These are phyloP conservation scores for Talaromyces atroroseus DNA, from an alignment of 2,329 filamentous ascomycete genomes.

Conservation along the genomic window DNA sequence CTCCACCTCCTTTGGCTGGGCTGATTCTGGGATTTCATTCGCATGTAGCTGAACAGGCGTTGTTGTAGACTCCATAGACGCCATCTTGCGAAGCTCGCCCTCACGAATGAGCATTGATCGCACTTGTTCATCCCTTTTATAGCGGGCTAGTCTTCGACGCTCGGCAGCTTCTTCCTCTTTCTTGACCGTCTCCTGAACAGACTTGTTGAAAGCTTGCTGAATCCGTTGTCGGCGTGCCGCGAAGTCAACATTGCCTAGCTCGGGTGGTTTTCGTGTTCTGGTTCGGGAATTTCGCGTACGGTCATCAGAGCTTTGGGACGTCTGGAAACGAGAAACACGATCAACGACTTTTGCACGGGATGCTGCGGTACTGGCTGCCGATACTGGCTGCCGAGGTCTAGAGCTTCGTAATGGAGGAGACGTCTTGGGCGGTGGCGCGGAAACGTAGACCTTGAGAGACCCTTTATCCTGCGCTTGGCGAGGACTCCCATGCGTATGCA, in stretches of 20 bases:
- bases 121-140: slow-evolving; percentile 48
- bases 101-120: slow-evolving; percentile 24
- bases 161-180: slow-evolving; percentile 56
- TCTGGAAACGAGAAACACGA: slow-evolving; percentile 44
- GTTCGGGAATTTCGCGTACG: slow-evolving; percentile 28
- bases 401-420: slow-evolving; percentile 78
- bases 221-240: slow-evolving; percentile 76
- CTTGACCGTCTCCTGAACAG: slow-evolving; percentile 61
- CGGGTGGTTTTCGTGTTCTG: slow-evolving; percentile 46
- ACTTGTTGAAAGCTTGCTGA: slow-evolving; percentile 77
- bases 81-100: slow-evolving; percentile 17
- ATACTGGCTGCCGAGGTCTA: slow-evolving; percentile 72
- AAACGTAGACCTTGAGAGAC: slow-evolving; percentile 68
- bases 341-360: slow-evolving; percentile 63
- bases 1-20: background rate
- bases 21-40: background rate
- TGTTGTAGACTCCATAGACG: slow-evolving; percentile 13
- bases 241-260: slow-evolving; percentile 74
- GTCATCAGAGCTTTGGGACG: slow-evolving; percentile 27
- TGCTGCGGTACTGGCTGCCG: slow-evolving; percentile 64
- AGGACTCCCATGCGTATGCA: slow-evolving; percentile 28
- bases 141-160: slow-evolving; percentile 35
- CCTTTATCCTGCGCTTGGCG: slow-evolving; percentile 47
- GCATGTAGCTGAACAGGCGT: slow-evolving; percentile 4
- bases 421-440: slow-evolving; percentile 62